These are phyloP conservation scores for Apiospora phragmitis DNA, from an alignment of 2,329 filamentous ascomycete genomes.

Conservation along the genomic window DNA sequence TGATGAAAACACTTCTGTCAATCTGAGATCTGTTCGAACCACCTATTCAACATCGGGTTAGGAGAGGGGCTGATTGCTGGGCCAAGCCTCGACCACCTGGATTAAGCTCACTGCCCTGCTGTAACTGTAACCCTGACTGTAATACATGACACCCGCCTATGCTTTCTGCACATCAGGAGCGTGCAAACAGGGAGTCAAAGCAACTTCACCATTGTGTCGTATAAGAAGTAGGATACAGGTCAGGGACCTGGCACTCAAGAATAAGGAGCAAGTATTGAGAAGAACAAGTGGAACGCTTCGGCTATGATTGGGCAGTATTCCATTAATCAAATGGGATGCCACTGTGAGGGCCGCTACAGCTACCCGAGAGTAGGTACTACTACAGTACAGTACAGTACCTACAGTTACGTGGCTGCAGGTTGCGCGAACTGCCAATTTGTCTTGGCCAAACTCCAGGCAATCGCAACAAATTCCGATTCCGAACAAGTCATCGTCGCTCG, in stretches of 20 bases:
- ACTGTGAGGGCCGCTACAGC: background rate
- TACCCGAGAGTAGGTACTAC: background rate
- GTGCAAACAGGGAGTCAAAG: background rate
- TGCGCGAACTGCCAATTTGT: background rate
- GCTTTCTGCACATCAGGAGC: background rate
- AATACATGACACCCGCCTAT: background rate
- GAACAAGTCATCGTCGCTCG: background rate
- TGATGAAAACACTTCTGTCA: background rate
- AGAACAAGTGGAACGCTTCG: background rate
- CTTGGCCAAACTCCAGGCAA: background rate
- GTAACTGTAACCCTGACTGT: background rate
- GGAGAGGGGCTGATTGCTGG: background rate
- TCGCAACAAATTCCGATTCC: background rate
- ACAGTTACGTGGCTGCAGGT: background rate
- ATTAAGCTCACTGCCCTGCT: background rate
- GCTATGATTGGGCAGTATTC: background rate
- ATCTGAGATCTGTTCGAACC: background rate
- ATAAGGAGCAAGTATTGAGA: background rate
- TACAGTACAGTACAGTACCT: background rate
- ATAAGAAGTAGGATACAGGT: background rate
- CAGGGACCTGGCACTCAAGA: background rate
- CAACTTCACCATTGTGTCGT: conserved; percentile 7
- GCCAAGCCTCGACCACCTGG: background rate
- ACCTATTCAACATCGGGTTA: background rate
- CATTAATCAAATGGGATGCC: background rate